phyloP scores from a whole-genome alignment of 2,329 filamentous ascomycete species.

The Trichoderma sp. region DNA sequence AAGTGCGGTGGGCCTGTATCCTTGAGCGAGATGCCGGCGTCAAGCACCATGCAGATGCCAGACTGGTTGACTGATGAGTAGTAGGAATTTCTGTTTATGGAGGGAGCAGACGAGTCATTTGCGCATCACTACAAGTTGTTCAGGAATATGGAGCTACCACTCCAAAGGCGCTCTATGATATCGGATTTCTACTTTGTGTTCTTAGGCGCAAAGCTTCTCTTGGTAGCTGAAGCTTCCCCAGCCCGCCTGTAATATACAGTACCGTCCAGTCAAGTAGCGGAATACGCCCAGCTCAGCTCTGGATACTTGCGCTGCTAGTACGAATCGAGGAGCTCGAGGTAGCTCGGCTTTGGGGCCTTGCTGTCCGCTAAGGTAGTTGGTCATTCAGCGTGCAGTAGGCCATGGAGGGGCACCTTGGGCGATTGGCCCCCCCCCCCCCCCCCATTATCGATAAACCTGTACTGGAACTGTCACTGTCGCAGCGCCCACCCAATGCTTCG shows the following conservation, averaged over 20 bases:
- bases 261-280: background rate
- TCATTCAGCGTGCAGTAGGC: background rate
- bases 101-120: background rate
- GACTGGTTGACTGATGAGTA: background rate
- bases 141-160: background rate
- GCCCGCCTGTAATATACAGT: background rate
- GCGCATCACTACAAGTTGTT: background rate
- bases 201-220: background rate
- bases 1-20: slow-evolving; percentile 14
- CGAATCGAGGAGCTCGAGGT: slow-evolving; percentile 17
- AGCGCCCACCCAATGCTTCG: background rate
- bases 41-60: background rate
- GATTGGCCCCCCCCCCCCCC: background rate
- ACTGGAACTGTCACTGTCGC: slow-evolving; percentile 16
- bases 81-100: background rate
- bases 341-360: slow-evolving; percentile 5
- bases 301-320: slow-evolving; percentile 24
- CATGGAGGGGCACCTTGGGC: background rate
- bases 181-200: background rate
- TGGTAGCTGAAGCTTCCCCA: background rate
- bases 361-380: background rate
- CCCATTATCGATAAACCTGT: slow-evolving; percentile 24
- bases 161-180: background rate
- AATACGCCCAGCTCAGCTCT: slow-evolving; percentile 13
- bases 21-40: slow-evolving; percentile 6